Conservation (phyloP, 2,329 filamentous ascomycete genomes). For the Pseudogymnoascus sp. region DNA sequence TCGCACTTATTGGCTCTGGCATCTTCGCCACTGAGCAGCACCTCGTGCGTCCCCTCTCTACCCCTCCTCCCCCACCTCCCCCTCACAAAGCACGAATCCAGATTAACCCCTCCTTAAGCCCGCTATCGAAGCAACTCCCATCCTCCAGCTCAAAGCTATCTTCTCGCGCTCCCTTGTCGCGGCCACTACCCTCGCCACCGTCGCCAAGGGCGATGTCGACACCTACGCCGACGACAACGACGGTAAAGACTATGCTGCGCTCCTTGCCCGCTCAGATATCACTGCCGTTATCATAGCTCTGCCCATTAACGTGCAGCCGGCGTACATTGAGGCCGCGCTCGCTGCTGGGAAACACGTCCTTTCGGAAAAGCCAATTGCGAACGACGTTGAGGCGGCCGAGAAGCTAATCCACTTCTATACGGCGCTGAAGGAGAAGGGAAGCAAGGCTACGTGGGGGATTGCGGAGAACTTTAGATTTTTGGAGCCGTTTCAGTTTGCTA, state of each 20-base stretch:
- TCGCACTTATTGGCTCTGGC: conserved; percentile 56
- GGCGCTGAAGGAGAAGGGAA: conserved; percentile 21
- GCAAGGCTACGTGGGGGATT: conserved; percentile 44
- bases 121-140: conserved; percentile 45
- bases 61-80: background rate
- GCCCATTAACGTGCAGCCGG: conserved; percentile 41
- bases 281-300: conserved; percentile 35
- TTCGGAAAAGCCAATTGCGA: conserved; percentile 46
- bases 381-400: conserved; percentile 39
- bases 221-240: conserved; percentile 27
- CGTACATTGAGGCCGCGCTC: conserved; percentile 41
- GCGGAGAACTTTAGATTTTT: conserved; percentile 69
- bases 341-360: conserved; percentile 46
- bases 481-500: conserved; percentile 44
- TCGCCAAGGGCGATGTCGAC: conserved; percentile 33
- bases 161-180: conserved; percentile 29
- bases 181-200: conserved; percentile 27
- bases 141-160: conserved; percentile 44
- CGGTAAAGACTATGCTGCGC: conserved; percentile 36
- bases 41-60: conserved; percentile 33
- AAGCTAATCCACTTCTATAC: conserved; percentile 42
- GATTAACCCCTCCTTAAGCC: conserved; percentile 33
- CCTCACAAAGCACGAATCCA: background rate
- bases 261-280: conserved; percentile 26
- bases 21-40: conserved; percentile 54